A percentile compares a stretch with the other conserved stretches of the same genome.
Conservation (phyloP, 2,329 filamentous ascomycete species). For the Metarhizium sp. region DNA sequence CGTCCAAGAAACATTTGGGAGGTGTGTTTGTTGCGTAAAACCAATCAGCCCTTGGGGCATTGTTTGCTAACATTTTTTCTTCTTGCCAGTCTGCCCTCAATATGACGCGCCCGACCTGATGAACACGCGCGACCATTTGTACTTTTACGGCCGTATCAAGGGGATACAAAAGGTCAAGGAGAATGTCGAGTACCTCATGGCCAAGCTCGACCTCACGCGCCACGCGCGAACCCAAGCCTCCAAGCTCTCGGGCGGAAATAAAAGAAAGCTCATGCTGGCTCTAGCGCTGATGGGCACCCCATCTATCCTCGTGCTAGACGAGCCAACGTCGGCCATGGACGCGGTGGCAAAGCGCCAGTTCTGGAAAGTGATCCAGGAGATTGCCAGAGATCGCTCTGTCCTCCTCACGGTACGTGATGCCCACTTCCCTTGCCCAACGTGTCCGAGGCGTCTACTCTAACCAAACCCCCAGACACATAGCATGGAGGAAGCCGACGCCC, state of each 20-base stretch:
- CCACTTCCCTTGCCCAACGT: neutral
- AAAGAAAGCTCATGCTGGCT: conserved; percentile 72
- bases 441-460: neutral
- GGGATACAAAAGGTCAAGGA: conserved; percentile 61
- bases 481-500: conserved; percentile 90
- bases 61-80: conserved; percentile 28
- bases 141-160: conserved; percentile 72
- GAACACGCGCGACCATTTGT: conserved; percentile 71
- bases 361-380: conserved; percentile 68
- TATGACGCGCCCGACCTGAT: conserved; percentile 77
- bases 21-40: conserved; percentile 32
- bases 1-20: conserved; percentile 58
- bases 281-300: conserved; percentile 86
- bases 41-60: neutral
- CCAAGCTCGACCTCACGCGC: conserved; percentile 60
- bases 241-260: conserved; percentile 76
- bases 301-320: conserved; percentile 71
- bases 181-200: conserved; percentile 64
- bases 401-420: conserved; percentile 49
- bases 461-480: conserved; percentile 53
- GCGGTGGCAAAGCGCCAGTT: conserved; percentile 78
- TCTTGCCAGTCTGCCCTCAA: conserved; percentile 65
- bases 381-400: conserved; percentile 64
- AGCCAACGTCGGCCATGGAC: conserved; percentile 76
- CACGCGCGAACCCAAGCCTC: conserved; percentile 64